Percentiles rank a stretch among this genome's conserved stretches.
phyloP scores from a whole-genome alignment of 2,329 filamentous ascomycete species.

The Lecanicillium sp. region DNA sequence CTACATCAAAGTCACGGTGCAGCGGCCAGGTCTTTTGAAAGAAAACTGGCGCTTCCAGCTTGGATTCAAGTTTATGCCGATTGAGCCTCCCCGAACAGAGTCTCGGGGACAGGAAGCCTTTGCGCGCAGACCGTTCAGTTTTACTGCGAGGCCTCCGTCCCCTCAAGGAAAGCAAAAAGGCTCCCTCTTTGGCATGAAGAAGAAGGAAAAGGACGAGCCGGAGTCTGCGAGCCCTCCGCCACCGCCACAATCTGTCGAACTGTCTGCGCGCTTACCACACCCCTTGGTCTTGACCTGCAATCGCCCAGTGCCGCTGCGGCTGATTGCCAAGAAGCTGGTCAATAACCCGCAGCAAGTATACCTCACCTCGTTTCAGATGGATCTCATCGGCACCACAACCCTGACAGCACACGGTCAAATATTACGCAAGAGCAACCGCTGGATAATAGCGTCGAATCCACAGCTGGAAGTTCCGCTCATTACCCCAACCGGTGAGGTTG shows the following conservation, averaged over 20 bases:
- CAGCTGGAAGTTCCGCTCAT: conserved; percentile 68
- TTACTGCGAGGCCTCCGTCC: conserved; percentile 37
- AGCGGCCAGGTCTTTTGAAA: conserved; percentile 80
- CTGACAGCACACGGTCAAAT: conserved; percentile 71
- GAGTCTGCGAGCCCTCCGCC: background rate
- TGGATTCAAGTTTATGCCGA: conserved; percentile 82
- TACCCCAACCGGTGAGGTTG: conserved; percentile 47
- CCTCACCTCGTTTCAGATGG: conserved; percentile 73
- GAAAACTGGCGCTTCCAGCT: conserved; percentile 71
- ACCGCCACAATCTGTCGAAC: conserved; percentile 64
- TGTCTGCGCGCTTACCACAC: conserved; percentile 73
- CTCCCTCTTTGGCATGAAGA: conserved; percentile 50
- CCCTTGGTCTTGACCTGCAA: conserved; percentile 88
- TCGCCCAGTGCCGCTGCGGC: conserved; percentile 70
- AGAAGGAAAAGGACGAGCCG: conserved; percentile 17
- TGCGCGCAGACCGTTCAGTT: conserved; percentile 64
- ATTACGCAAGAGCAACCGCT: conserved; percentile 64
- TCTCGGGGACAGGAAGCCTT: conserved; percentile 71
- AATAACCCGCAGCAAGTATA: conserved; percentile 64
- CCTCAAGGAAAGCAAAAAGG: conserved; percentile 44
- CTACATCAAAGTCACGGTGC: conserved; percentile 91
- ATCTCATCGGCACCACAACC: conserved; percentile 72
- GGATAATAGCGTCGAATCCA: conserved; percentile 66
- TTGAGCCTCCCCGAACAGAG: conserved; percentile 74
- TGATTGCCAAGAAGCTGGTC: conserved; percentile 72